phyloP scores from a whole-genome alignment of 2,329 filamentous ascomycete species.

The Eutypa lata region DNA sequence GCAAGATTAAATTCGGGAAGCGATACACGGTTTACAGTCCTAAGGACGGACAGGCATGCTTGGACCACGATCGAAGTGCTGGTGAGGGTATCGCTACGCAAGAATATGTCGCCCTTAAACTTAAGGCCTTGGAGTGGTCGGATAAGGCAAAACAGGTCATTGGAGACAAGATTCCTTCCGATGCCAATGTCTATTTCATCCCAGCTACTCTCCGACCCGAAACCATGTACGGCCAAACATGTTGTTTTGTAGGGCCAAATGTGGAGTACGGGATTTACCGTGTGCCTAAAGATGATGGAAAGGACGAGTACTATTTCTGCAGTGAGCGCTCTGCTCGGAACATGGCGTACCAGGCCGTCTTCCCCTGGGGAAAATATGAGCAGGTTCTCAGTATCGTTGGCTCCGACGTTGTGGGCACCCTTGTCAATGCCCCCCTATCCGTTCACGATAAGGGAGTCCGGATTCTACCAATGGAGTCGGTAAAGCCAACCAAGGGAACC shows the following conservation, averaged over 20 bases:
- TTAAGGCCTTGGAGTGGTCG: conserved; percentile 88
- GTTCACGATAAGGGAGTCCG: conserved; percentile 79
- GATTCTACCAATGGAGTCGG: conserved; percentile 92
- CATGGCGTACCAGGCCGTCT: conserved; percentile 92
- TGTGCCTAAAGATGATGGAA: conserved; percentile 59
- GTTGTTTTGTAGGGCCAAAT: conserved; percentile 90
- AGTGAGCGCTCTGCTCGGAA: conserved; percentile 87
- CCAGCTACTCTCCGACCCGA: conserved; percentile 91
- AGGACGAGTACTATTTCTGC: conserved; percentile 73
- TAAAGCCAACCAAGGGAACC: conserved; percentile 90
- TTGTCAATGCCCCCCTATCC: conserved; percentile 86
- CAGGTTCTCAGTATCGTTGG: conserved; percentile 72
- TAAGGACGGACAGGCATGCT: conserved; percentile 83
- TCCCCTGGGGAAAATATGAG: conserved; percentile 58
- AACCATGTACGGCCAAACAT: conserved; percentile 98
- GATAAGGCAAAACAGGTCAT: conserved; percentile 69
- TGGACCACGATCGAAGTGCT: conserved; percentile 80
- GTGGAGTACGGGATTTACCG: conserved; percentile 83
- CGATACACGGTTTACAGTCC: conserved; percentile 91
- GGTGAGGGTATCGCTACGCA: conserved; percentile 83
- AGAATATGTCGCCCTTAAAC: conserved; percentile 89
- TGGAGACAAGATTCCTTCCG: conserved; percentile 73
- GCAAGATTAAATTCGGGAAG: conserved; percentile 92
- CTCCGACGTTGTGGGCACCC: conserved; percentile 79
- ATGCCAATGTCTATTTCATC: conserved; percentile 81